A percentile compares a stretch with the other conserved stretches of the same genome.
Conservation (phyloP, 345 rosid genomes). For the Arabidopsis thaliana region DNA sequence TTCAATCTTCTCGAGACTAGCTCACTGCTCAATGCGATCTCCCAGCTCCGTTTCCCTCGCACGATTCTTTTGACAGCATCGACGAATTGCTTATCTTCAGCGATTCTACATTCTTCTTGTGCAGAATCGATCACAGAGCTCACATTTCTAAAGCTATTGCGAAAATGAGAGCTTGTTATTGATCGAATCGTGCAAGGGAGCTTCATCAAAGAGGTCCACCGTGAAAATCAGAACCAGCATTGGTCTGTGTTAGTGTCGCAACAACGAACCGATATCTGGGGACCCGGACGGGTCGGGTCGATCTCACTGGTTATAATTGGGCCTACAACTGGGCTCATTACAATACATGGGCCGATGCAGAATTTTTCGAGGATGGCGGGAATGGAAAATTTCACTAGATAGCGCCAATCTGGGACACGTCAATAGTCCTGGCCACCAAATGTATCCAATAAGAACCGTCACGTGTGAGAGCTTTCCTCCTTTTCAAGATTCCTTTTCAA, state of each 20-base stretch:
- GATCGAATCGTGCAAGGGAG: conserved; percentile 42
- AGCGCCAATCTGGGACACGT: conserved; percentile 30
- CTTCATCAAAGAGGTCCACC: conserved; percentile 49
- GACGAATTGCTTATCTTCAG: conserved; percentile 54
- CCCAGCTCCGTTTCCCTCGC: conserved; percentile 77
- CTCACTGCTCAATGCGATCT: conserved; percentile 55
- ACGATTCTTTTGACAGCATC: conserved; percentile 58
- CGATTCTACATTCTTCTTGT: conserved; percentile 38
- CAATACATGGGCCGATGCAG: neutral
- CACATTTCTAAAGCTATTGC: conserved; percentile 32
- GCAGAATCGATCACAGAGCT: conserved; percentile 37
- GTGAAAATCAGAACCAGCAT: conserved; percentile 21
- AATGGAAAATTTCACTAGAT: conserved; percentile 10
- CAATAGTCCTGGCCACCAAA: conserved; percentile 29
- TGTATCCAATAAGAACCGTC: conserved; percentile 7
- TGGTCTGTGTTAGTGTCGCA: conserved; percentile 4
- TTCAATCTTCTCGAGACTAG: conserved; percentile 47
- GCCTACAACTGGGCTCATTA: neutral
- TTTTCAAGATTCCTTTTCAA: neutral
- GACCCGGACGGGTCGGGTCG: conserved; percentile 14
- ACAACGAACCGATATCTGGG: conserved; percentile 34
- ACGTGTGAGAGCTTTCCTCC: conserved; percentile 19
- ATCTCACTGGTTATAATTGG: neutral
- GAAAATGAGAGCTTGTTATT: conserved; percentile 35
- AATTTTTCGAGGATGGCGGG: neutral